These are phyloP conservation scores for Salvia splendens DNA, from an alignment of 257 asterid species.

Conservation along the genomic window DNA sequence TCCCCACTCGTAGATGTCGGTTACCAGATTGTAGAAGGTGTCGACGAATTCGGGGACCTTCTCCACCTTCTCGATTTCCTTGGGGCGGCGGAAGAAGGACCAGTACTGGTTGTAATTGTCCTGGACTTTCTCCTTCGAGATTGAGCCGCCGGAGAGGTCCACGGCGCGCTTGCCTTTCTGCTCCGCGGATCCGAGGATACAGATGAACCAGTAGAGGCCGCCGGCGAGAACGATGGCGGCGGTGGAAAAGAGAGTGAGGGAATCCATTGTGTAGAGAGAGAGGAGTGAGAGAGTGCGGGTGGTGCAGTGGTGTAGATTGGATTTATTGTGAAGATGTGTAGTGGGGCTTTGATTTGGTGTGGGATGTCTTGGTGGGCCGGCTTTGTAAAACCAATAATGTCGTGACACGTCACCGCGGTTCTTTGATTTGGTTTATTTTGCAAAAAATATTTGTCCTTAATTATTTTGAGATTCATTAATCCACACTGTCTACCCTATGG, in stretches of 20 bases:
- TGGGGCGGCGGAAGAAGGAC: conserved; percentile 77
- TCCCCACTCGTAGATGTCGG: conserved; percentile 87
- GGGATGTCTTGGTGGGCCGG: conserved; percentile 25
- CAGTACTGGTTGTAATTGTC: conserved; percentile 69
- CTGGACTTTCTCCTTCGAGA: conserved; percentile 59
- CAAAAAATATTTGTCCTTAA: not conserved
- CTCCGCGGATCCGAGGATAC: conserved; percentile 74
- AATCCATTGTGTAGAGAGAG: conserved; percentile 48
- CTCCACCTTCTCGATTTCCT: conserved; percentile 58
- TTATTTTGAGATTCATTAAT: no score
- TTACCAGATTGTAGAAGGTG: conserved; percentile 80
- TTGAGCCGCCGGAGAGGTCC: conserved; percentile 75
- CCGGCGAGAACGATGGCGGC: conserved; percentile 53
- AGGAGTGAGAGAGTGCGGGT: conserved; percentile 16
- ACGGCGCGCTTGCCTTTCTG: conserved; percentile 68
- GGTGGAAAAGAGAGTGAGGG: conserved; percentile 58
- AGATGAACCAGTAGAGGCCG: conserved; percentile 71
- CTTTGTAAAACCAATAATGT: conserved; percentile 5
- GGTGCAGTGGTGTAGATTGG: conserved; percentile 27
- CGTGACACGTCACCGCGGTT: conserved; percentile 28
- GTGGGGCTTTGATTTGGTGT: conserved; percentile 28
- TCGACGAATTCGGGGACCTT: conserved; percentile 81
- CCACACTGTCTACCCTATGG: no score
- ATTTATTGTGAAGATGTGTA: conserved; percentile 28
- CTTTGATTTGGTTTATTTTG: not conserved